These are phyloP conservation scores for Diaporthe vaccinii DNA, from an alignment of 2,329 filamentous ascomycete genomes.

Conservation along the genomic window DNA sequence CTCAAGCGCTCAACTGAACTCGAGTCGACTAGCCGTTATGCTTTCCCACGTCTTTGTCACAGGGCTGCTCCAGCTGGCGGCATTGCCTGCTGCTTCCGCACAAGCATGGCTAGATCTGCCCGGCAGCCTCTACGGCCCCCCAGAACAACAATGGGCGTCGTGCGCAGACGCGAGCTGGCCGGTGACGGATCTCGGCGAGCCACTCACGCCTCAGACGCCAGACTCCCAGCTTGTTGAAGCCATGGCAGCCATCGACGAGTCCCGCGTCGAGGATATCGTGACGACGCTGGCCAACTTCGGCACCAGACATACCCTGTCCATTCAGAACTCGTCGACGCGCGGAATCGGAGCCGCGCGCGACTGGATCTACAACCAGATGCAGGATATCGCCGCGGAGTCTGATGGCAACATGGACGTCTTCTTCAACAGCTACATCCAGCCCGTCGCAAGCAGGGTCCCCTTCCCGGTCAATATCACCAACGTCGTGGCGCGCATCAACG, in stretches of 20 bases:
- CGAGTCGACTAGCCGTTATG: not conserved
- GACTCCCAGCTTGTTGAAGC: constrained; percentile 43
- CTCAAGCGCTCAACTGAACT: not conserved
- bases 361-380: constrained; percentile 67
- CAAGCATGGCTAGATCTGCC: constrained; percentile 37
- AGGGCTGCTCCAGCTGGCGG: constrained; percentile 8
- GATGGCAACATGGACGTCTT: constrained; percentile 65
- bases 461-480: constrained; percentile 67
- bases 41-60: not conserved
- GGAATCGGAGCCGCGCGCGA: constrained; percentile 70
- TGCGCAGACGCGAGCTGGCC: constrained; percentile 46
- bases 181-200: constrained; percentile 40
- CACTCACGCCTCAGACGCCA: constrained; percentile 44
- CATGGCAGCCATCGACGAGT: constrained; percentile 51
- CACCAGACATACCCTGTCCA: constrained; percentile 68
- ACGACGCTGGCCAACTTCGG: constrained; percentile 68
- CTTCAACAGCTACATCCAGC: constrained; percentile 65
- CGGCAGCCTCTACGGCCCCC: constrained; percentile 33
- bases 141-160: constrained; percentile 35
- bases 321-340: constrained; percentile 62
- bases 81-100: constrained; percentile 5
- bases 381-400: constrained; percentile 59
- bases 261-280: constrained; percentile 64
- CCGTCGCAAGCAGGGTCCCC: constrained; percentile 59
- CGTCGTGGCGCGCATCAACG: constrained; percentile 64